Evolutionary conservation across 2,329 filamentous ascomycete genomes (phyloP).

Genomic region (Fusarium sp.): DNA sequence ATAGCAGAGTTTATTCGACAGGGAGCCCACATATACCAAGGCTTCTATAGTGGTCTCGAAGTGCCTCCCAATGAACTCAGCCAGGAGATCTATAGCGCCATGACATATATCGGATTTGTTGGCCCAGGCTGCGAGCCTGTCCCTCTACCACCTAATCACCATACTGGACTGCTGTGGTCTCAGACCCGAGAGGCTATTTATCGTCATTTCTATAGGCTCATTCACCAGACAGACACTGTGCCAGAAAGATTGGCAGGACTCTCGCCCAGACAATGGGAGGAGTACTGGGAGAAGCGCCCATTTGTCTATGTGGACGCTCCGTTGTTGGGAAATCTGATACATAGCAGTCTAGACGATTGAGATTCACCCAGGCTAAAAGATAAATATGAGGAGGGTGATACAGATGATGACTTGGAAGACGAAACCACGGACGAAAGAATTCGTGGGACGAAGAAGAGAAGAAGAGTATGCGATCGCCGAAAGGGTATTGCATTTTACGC

Average conservation of each 20-base stretch:
- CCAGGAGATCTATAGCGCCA: not conserved
- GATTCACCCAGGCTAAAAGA: no score
- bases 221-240: not conserved
- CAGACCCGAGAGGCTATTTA: not conserved
- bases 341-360: no score
- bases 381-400: not conserved
- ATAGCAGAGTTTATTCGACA: not conserved
- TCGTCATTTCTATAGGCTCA: not conserved
- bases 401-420: not conserved
- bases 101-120: not conserved
- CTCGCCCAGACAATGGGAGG: not conserved
- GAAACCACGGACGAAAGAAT: not conserved
- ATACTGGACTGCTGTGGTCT: no score
- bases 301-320: not conserved
- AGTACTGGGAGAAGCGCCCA: not conserved
- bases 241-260: not conserved
- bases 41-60: not conserved
- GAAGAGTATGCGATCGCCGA: not conserved
- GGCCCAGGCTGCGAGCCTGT: not conserved
- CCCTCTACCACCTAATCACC: not conserved
- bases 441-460: not conserved
- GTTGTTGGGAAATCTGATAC: not conserved
- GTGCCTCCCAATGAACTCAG: no score
- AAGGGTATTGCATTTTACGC: not conserved
- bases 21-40: not conserved